Percentiles rank a stretch among this genome's conserved stretches.
Evolutionary conservation across 441 rosid species (phyloP).

Genomic region (Euphorbia schlechtendalii): DNA sequence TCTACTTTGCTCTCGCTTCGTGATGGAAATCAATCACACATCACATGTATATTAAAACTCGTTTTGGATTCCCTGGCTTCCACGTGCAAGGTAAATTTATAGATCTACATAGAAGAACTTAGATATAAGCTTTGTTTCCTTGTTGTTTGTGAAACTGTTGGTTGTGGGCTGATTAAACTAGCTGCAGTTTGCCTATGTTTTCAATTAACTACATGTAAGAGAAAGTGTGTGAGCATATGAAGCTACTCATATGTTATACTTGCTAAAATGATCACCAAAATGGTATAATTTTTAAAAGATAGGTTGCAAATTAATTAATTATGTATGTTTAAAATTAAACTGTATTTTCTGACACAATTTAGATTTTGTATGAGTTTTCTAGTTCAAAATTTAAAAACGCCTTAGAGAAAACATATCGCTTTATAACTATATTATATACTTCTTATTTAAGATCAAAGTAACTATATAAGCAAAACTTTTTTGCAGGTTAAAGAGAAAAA

Average conservation of each 20-base stretch:
- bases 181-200: neutral
- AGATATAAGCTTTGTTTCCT: too few relatives aligned
- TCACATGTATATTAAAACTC: constrained; percentile 34
- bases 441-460: neutral
- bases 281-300: neutral
- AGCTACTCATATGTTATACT: neutral
- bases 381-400: neutral
- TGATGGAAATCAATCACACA: constrained; percentile 29
- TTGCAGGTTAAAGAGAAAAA: constrained; percentile 47
- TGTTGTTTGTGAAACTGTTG: neutral
- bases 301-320: neutral
- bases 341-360: neutral
- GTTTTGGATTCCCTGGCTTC: constrained; percentile 39
- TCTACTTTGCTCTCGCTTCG: constrained; percentile 43
- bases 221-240: constrained; percentile 4
- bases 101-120: too few relatives aligned
- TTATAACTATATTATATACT: neutral
- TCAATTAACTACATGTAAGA: neutral
- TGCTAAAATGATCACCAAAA: neutral
- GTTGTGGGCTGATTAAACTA: neutral
- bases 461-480: neutral
- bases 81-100: constrained; percentile 52
- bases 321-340: neutral
- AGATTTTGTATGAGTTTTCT: neutral
- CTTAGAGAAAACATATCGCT: neutral